Base-by-base conservation (phyloP, 768 basidiomycete species). In the Suillus variegatus region DNA sequence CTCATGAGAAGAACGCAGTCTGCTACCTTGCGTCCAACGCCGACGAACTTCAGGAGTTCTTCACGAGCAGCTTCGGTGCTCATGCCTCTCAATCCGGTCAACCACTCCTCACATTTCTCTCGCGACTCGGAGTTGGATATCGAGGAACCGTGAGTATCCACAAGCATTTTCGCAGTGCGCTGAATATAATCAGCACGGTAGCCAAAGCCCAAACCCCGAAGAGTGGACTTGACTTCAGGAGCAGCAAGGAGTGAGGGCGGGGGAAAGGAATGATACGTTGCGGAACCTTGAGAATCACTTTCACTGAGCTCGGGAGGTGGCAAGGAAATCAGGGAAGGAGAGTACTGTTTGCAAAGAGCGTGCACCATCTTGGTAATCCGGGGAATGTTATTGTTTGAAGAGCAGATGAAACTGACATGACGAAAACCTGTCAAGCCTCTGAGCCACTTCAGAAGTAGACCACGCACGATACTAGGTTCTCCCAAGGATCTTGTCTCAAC, bases 11-110 rank as follows among this genome's bases (percentile, higher is more conserved):
- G 77, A 36, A 97, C 80, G 71, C 97, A 99, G 73, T 99, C 97
- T 3, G 97, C 97, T 0, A 99, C 97, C 74, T 99, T 99, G 43
- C 94, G 84, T 6, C 97, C 97, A 1, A 99, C 97, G 0, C 97
- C 97, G 52, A 92, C 84, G 64, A 98, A 88, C 72, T 86, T 88
- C 43, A 97, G 78, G 28, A 99, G 81, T 68, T 91, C 88, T 51
- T 85, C 82, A 69, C 95, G 82, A 28, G 94, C 94, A 32, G 84
- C 82, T 0, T 76, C 75, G 0, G 90, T 90, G 28, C 73, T 76
- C 64, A 73, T 68, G 1, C 70, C 71, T 56, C 94, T 79, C 25
- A 95, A 75, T 8, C 80, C 77, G 62, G 72, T 66, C 3, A 95
- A 81, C 86, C 89, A 93, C 62, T 74, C 72, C 66, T 93, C 88